These are phyloP conservation scores for Pichia sp. DNA, from an alignment of 1,139 yeast species.

Conservation along the genomic window DNA sequence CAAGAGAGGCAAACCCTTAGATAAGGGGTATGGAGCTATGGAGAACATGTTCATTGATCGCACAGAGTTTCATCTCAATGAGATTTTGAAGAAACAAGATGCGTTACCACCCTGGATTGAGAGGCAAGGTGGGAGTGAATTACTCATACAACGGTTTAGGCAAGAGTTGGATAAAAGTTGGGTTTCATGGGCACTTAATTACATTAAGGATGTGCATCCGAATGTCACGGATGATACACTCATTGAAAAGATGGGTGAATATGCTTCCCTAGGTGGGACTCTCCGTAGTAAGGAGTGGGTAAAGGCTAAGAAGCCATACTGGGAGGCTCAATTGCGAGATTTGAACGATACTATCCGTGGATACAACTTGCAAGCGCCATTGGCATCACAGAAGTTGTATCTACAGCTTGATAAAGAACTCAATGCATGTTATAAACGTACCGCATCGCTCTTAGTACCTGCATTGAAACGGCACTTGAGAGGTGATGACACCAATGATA, in stretches of 20 bases:
- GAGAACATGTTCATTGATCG: conserved; percentile 41
- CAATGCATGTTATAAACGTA: conserved; percentile 29
- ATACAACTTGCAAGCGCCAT: conserved; percentile 77
- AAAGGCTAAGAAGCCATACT: conserved; percentile 30
- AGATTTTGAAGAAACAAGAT: conserved; percentile 68
- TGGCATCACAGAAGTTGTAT: conserved; percentile 65
- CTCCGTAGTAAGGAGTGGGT: conserved; percentile 34
- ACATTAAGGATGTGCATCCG: conserved; percentile 24
- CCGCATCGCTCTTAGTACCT: conserved; percentile 21
- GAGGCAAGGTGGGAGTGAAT: conserved; percentile 54
- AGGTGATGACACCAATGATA: conserved; percentile 2
- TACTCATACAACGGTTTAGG: conserved; percentile 41
- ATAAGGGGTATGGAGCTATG: conserved; percentile 31
- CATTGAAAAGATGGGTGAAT: conserved; percentile 15
- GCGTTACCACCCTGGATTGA: conserved; percentile 88
- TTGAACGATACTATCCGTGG: conserved; percentile 59
- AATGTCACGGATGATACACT: conserved; percentile 8
- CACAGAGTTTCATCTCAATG: conserved; percentile 62
- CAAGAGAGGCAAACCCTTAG: conserved; percentile 55
- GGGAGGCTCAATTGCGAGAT: conserved; percentile 37
- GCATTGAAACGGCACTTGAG: conserved; percentile 19
- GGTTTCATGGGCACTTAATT: conserved; percentile 33
- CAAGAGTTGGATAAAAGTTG: conserved; percentile 37
- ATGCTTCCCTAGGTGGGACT: conserved; percentile 8
- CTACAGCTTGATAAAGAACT: conserved; percentile 48